Percentiles rank a stretch among this genome's conserved stretches.
phyloP scores from a whole-genome alignment of 2,329 filamentous ascomycete species.

The Fusarium sp. region DNA sequence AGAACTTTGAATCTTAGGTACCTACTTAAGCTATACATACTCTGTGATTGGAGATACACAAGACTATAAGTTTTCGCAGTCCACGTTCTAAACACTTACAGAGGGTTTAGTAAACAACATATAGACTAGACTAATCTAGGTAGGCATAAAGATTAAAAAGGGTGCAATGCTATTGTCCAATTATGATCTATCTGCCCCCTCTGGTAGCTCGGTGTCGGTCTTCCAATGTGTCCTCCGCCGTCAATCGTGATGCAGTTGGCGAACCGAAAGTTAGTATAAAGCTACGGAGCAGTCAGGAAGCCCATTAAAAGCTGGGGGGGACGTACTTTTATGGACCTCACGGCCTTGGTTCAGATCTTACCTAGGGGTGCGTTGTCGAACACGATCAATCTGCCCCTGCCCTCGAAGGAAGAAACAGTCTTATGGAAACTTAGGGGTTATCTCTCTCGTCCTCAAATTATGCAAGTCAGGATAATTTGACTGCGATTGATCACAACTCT shows the following conservation, averaged over 20 bases:
- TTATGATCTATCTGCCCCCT: background rate
- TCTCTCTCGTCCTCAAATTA: background rate
- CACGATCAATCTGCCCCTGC: background rate
- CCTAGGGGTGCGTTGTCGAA: background rate
- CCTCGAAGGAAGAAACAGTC: background rate
- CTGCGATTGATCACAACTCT: background rate
- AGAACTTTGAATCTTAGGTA: background rate
- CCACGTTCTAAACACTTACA: background rate
- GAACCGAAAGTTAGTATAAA: background rate
- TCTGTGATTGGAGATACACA: background rate
- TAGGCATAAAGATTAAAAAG: background rate
- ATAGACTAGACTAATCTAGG: background rate
- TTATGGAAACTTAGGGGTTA: background rate
- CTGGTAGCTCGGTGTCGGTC: background rate
- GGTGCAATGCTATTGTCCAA: background rate
- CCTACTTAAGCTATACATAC: background rate
- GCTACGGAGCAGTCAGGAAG: background rate
- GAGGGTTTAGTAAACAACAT: background rate
- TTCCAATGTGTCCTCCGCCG: background rate
- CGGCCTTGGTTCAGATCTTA: background rate
- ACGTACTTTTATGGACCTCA: background rate
- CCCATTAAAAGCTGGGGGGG: no score
- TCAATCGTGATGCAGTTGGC: background rate
- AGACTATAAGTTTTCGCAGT: background rate
- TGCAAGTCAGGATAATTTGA: background rate